phyloP scores from a whole-genome alignment of 257 asterid genomes.

The Fraxinus quadrangulata region DNA sequence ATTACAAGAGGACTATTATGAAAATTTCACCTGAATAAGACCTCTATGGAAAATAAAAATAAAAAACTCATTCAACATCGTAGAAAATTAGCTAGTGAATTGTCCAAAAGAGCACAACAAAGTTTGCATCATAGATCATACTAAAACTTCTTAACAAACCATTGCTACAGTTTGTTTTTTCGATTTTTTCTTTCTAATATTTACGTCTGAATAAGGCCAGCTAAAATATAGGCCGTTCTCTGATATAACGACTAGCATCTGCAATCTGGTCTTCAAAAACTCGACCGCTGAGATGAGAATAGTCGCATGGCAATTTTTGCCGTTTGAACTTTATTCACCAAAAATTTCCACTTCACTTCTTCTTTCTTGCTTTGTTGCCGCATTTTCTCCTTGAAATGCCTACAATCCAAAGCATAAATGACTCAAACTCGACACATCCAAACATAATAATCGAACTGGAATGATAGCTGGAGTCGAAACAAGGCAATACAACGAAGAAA shows the following conservation, averaged over 20 bases:
- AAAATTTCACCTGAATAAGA: neutral
- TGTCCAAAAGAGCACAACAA: too few species aligned
- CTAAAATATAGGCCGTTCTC: constrained; percentile 48
- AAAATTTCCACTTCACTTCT: constrained; percentile 61
- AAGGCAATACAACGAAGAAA: constrained; percentile 1
- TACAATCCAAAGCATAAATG: constrained; percentile 19
- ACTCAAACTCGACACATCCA: neutral
- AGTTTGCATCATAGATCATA: too few species aligned
- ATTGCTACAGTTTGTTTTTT: neutral
- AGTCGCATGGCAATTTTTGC: constrained; percentile 55
- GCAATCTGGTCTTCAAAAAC: constrained; percentile 27
- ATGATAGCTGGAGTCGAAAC: neutral
- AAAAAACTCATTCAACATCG: neutral
- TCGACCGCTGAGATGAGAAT: constrained; percentile 40
- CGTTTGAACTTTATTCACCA: constrained; percentile 68
- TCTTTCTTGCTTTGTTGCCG: constrained; percentile 70
- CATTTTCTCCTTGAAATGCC: constrained; percentile 88
- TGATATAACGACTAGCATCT: constrained; percentile 2
- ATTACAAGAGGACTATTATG: neutral
- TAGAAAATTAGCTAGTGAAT: neutral
- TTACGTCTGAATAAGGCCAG: constrained; percentile 35
- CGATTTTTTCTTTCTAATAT: neutral
- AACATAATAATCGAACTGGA: neutral
- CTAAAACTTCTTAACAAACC: neutral
- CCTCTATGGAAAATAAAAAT: neutral